Conservation (phyloP, 495 filamentous ascomycete species). For the Xanthoparmelia taractica region DNA sequence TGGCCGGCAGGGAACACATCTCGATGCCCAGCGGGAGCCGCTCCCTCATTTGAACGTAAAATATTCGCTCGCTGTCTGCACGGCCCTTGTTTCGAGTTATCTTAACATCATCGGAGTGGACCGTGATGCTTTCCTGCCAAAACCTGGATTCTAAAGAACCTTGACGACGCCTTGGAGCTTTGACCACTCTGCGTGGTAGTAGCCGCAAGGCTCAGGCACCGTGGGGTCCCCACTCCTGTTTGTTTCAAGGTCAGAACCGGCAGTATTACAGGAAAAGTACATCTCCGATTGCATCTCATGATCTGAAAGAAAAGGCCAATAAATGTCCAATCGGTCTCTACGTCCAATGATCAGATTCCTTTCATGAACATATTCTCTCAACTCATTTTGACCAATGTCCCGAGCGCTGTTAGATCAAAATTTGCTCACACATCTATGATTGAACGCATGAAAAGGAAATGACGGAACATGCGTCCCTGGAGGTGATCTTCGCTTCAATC, state of each 20-base stretch:
- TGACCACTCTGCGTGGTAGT: constrained; percentile 13
- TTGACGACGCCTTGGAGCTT: constrained; percentile 6
- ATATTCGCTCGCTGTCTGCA: neutral
- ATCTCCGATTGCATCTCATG: constrained; percentile 7
- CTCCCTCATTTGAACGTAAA: neutral
- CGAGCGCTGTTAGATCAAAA: constrained; percentile 3
- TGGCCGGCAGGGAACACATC: neutral
- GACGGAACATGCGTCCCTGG: constrained; percentile 2
- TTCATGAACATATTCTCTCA: neutral
- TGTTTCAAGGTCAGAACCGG: constrained; percentile 5
- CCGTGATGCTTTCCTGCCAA: constrained; percentile 1
- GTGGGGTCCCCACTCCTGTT: constrained; percentile 8
- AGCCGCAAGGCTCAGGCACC: constrained; percentile 12
- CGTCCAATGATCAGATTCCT: neutral
- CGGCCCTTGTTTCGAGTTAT: neutral
- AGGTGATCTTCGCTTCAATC: constrained; percentile 2
- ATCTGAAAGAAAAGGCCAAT: neutral
- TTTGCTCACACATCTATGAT: neutral
- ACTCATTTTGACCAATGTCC: constrained; percentile 1
- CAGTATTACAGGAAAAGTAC: neutral
- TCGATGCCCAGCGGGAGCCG: neutral
- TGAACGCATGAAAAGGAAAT: constrained; percentile 6
- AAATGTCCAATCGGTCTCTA: neutral
- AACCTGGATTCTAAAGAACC: neutral
- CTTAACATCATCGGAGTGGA: constrained; percentile 9